These are phyloP conservation scores for Sarocladium strictum DNA, from an alignment of 2,329 filamentous ascomycete species.

Conservation along the genomic window DNA sequence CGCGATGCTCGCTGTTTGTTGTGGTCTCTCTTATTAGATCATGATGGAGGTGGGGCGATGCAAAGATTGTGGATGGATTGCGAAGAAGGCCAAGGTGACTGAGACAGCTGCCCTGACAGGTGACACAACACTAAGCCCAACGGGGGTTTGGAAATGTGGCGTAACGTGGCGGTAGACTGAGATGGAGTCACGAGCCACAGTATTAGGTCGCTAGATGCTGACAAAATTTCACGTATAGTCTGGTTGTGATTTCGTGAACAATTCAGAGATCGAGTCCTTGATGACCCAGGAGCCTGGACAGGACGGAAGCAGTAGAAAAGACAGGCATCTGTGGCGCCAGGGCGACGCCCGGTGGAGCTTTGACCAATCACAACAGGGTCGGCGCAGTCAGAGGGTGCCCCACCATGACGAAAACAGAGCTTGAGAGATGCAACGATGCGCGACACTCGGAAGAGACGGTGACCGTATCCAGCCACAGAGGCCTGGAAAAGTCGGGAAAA, in stretches of 20 bases:
- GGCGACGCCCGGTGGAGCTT: background rate
- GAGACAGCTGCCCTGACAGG: conserved; percentile 2
- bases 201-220: too few relatives aligned
- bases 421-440: background rate
- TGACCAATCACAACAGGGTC: background rate
- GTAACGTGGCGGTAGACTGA: background rate
- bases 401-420: conserved; percentile 9
- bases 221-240: too few relatives aligned
- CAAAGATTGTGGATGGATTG: too few relatives aligned
- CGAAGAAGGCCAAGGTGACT: background rate
- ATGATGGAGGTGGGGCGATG: background rate
- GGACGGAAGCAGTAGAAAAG: too few relatives aligned
- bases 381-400: background rate
- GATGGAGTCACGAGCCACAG: background rate
- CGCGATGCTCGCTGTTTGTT: too few relatives aligned
- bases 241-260: too few relatives aligned
- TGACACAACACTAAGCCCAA: background rate
- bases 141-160: background rate
- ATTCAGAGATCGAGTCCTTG: too few relatives aligned
- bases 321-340: too few relatives aligned
- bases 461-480: background rate
- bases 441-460: background rate
- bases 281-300: too few relatives aligned
- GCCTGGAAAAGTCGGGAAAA: background rate
- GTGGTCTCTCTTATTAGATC: background rate